phyloP scores from a whole-genome alignment of 805 yeast species.

The Saccharomycopsis sp. region DNA sequence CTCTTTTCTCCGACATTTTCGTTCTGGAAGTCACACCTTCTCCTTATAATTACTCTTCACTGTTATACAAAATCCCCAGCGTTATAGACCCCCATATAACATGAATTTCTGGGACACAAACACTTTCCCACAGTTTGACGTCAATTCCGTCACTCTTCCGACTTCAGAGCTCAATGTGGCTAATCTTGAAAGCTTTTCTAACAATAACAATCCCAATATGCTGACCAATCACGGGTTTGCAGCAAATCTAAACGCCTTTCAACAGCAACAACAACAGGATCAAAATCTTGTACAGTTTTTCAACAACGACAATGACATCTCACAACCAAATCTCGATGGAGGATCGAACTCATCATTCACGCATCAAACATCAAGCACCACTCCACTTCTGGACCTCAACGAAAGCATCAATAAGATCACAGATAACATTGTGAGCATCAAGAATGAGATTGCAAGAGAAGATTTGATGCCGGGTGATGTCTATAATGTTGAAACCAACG shows the following conservation, averaged over 20 bases:
- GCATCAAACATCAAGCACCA: not conserved
- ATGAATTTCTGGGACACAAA: not conserved
- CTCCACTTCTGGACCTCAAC: not conserved
- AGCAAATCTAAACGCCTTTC: not conserved
- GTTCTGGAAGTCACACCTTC: not conserved
- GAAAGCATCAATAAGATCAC: conserved; percentile 2
- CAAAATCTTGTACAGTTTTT: not conserved
- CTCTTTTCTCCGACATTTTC: too few relatives aligned
- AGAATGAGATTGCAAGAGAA: not conserved
- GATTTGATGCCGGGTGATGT: not conserved
- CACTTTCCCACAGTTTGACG: not conserved
- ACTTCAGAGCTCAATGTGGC: not conserved
- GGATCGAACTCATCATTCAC: not conserved
- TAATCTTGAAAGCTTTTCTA: not conserved
- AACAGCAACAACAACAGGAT: not conserved
- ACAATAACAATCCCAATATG: not conserved
- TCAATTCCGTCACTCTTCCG: not conserved
- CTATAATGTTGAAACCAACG: not conserved
- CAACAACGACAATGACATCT: not conserved
- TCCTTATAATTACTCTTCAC: too few relatives aligned
- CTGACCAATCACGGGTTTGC: not conserved
- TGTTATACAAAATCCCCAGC: not conserved
- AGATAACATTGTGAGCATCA: not conserved
- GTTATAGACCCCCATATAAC: not conserved
- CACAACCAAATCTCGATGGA: not conserved